These are phyloP conservation scores for Lumnitzera racemosa DNA, from an alignment of 345 rosid species.

Conservation along the genomic window DNA sequence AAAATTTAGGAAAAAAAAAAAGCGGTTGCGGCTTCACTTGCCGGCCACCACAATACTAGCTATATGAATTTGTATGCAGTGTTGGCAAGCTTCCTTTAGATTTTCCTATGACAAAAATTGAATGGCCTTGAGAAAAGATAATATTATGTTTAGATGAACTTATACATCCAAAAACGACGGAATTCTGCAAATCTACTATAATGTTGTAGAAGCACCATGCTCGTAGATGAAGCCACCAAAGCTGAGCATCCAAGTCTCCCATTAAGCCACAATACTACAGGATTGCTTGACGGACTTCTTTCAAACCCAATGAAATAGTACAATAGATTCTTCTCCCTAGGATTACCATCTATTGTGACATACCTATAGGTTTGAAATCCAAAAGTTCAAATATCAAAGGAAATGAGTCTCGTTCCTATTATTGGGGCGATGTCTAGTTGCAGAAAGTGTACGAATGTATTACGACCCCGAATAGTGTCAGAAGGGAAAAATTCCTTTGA, in stretches of 20 bases:
- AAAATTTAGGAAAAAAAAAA: too few species aligned
- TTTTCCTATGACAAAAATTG: conserved; percentile 24
- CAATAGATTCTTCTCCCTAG: conserved; percentile 20
- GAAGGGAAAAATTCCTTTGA: conserved; percentile 30
- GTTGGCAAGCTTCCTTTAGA: conserved; percentile 23
- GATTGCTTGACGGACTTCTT: conserved; percentile 22
- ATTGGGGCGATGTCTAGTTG: too few species aligned
- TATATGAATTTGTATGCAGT: conserved; percentile 37
- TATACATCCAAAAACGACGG: not conserved
- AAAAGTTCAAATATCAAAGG: not conserved
- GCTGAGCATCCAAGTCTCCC: conserved; percentile 58
- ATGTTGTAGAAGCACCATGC: conserved; percentile 19
- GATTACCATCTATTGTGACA: conserved; percentile 14
- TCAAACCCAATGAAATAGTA: conserved; percentile 33
- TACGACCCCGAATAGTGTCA: conserved; percentile 26
- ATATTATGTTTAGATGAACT: not conserved
- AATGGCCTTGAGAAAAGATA: conserved; percentile 35
- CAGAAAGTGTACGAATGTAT: too few species aligned
- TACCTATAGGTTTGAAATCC: conserved; percentile 19
- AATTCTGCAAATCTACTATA: not conserved
- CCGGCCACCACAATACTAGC: conserved; percentile 18
- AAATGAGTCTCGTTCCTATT: too few species aligned
- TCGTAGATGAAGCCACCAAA: conserved; percentile 38
- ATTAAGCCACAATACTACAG: conserved; percentile 39
- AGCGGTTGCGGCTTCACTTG: too few species aligned